Conservation (phyloP, 2,329 filamentous ascomycete genomes). For the Balansia obtecta region DNA sequence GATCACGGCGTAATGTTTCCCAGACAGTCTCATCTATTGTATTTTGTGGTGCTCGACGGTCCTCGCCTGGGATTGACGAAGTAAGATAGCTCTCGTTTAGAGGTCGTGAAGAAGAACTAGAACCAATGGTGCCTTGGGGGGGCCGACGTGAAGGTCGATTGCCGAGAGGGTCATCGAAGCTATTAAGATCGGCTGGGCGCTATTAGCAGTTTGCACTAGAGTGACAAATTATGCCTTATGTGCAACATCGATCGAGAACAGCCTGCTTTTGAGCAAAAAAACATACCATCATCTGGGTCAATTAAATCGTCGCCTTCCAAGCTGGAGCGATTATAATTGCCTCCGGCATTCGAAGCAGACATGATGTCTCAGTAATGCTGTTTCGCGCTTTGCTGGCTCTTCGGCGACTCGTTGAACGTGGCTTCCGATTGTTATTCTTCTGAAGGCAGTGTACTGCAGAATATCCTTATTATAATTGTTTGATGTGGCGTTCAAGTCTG, state of each 20-base stretch:
- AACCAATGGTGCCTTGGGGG: conserved; percentile 72
- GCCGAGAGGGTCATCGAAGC: conserved; percentile 79
- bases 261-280: background rate
- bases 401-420: background rate
- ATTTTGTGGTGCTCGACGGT: conserved; percentile 76
- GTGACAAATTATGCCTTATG: background rate
- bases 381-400: background rate
- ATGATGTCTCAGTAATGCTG: conserved; percentile 17
- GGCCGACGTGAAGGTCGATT: conserved; percentile 60
- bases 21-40: conserved; percentile 97
- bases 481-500: too few relatives aligned
- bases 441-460: too few relatives aligned
- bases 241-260: background rate
- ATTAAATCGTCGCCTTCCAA: conserved; percentile 60
- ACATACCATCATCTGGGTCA: conserved; percentile 64
- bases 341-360: conserved; percentile 34
- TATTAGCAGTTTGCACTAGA: background rate
- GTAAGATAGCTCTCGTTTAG: conserved; percentile 75
- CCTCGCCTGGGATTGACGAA: conserved; percentile 81
- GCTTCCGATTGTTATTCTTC: too few relatives aligned
- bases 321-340: conserved; percentile 49
- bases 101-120: conserved; percentile 38
- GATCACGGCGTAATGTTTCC: conserved; percentile 88
- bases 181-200: conserved; percentile 63
- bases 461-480: too few relatives aligned